Conservation (phyloP, 1,284 basidiomycete genomes). For the Xanthoconium separans region DNA sequence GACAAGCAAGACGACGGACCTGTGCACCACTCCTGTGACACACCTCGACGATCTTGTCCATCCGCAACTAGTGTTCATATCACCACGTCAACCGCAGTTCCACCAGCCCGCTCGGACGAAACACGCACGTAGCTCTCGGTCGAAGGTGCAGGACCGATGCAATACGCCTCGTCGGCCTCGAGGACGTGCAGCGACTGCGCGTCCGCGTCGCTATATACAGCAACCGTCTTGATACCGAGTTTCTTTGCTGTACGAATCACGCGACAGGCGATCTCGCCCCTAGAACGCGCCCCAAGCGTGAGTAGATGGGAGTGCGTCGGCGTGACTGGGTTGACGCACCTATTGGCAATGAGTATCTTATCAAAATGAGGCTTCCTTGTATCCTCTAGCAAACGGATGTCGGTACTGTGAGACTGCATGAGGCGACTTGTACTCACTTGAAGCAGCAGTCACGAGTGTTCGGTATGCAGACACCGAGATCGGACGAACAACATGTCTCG, state of each 20-base stretch:
- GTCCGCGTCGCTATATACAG: constrained; percentile 89
- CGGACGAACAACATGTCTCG: background rate
- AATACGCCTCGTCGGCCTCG: constrained; percentile 93
- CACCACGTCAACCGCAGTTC: background rate
- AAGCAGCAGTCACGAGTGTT: constrained; percentile 15
- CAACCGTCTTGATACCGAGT: constrained; percentile 86
- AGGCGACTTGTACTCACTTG: constrained; percentile 13
- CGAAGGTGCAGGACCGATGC: constrained; percentile 88
- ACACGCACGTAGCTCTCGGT: constrained; percentile 81
- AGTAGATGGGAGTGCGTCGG: background rate
- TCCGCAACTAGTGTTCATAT: constrained; percentile 60
- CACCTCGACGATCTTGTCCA: constrained; percentile 87
- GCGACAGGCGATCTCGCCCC: constrained; percentile 93
- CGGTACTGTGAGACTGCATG: background rate
- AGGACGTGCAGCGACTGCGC: constrained; percentile 75
- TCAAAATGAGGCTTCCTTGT: constrained; percentile 59
- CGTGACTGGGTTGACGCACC: constrained; percentile 43
- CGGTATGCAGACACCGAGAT: constrained; percentile 2
- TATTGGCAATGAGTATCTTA: constrained; percentile 86
- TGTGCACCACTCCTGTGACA: constrained; percentile 82
- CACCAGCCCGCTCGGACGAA: background rate
- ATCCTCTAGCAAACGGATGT: constrained; percentile 2
- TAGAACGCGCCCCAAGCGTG: constrained; percentile 28
- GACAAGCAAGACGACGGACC: constrained; percentile 42
- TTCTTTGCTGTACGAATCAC: constrained; percentile 89